Base-by-base conservation (phyloP, 2,329 filamentous ascomycete species). In the Diplocarpon mali region DNA sequence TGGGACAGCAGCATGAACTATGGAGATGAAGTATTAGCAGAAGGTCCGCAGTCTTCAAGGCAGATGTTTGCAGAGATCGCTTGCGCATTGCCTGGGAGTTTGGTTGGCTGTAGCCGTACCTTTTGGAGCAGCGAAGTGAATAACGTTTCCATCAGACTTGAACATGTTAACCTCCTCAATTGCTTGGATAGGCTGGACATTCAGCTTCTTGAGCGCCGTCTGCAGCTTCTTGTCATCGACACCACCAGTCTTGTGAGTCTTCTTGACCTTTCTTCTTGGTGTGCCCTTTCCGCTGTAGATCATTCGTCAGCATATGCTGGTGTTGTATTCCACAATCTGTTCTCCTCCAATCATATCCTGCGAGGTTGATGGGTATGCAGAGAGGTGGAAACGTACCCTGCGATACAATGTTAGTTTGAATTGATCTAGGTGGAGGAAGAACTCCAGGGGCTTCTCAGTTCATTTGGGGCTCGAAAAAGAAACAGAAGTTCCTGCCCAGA, bases 101-200 rank as follows among this genome's bases (percentile, higher is more conserved):
- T 24, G 7, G 7, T 24, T 24, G 7, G 20, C 20, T 24, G 20
- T 24, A 29, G 31, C 16, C 31, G 14, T 56, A 96, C 92, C 92
- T 78, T 95, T 95, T 61, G 92, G 92, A 64, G 86, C 86, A 62
- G 87, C 84, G 68, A 98, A 98, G 80, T 98, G 92, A 65, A 98
- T 96, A 69, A 98, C 92, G 70, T 98, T 98, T 69, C 92, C 92
- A 67, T 98, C 92, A 67, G 85, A 84, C 85, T 98, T 98, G 83
- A 98, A 98, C 92, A 98, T 98, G 83, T 98, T 98, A 69, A 98
- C 92, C 77, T 98, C 92, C 81, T 98, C 92, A 63, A 98, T 98
- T 57, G 85, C 87, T 76, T 94, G 89, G 71, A 98, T 96, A 63
- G 92, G 92, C 80, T 98, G 92, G 49, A 94, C 90, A 72, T 96